These are phyloP conservation scores for Pouteria campechiana DNA, from an alignment of 179 eudicot genomes.

Conservation along the genomic window DNA sequence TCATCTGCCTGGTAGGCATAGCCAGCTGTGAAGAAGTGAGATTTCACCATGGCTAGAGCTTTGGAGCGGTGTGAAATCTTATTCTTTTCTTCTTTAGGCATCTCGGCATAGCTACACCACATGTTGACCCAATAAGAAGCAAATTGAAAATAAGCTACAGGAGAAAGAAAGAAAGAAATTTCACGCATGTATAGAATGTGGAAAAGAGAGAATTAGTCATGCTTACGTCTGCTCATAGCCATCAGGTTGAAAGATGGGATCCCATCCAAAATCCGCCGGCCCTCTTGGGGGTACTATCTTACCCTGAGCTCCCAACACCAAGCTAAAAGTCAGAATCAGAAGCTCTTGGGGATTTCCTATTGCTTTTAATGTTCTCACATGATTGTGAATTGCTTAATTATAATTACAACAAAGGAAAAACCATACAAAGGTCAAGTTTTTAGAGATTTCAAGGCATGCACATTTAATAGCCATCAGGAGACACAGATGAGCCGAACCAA, in stretches of 20 bases:
- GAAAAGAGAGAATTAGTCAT: background rate
- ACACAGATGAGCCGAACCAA: too few relatives aligned
- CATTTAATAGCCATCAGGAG: too few relatives aligned
- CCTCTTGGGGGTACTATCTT: constrained; percentile 87
- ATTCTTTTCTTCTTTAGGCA: constrained; percentile 92
- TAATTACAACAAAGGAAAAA: too few relatives aligned
- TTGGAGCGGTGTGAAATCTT: constrained; percentile 79
- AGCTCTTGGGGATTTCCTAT: too few relatives aligned
- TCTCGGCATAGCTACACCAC: constrained; percentile 68
- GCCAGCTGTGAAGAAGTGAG: constrained; percentile 71
- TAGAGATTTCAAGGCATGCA: too few relatives aligned
- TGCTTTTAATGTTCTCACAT: too few relatives aligned
- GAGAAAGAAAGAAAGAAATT: background rate
- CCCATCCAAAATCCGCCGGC: constrained; percentile 95
- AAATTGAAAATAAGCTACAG: background rate
- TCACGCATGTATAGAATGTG: background rate
- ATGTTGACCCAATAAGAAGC: background rate
- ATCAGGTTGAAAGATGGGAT: constrained; percentile 89
- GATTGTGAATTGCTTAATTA: too few relatives aligned
- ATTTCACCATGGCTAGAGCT: constrained; percentile 73
- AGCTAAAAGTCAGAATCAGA: constrained; percentile 5
- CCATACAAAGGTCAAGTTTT: too few relatives aligned
- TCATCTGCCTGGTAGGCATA: constrained; percentile 37
- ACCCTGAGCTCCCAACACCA: constrained; percentile 38
- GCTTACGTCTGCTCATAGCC: constrained; percentile 79